Conservation (phyloP, 257 asterid species). For the Nyctanthes arbortristis region DNA sequence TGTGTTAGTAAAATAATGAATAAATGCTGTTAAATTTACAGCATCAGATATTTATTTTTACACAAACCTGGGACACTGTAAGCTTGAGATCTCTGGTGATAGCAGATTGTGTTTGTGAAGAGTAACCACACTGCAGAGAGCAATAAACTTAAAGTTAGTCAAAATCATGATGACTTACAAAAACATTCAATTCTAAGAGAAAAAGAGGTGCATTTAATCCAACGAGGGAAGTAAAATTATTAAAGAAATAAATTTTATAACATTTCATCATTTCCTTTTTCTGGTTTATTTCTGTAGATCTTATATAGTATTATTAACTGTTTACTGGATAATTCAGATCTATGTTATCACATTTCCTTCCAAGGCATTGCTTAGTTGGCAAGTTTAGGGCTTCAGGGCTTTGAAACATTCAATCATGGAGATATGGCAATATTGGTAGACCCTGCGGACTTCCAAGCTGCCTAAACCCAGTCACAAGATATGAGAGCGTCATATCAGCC, state of each 20-base stretch:
- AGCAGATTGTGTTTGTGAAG: slow-evolving; percentile 84
- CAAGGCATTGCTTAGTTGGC: background rate
- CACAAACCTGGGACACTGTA: slow-evolving; percentile 76
- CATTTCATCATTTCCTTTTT: background rate
- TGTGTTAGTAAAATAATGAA: slow-evolving; percentile 15
- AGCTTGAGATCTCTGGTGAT: slow-evolving; percentile 66
- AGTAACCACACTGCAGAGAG: slow-evolving; percentile 71
- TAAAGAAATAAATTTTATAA: background rate
- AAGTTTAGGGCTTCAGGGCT: background rate
- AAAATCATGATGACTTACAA: slow-evolving; percentile 4
- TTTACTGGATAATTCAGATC: background rate
- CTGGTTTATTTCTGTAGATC: background rate
- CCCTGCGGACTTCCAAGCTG: too few relatives aligned
- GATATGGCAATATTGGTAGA: too few relatives aligned
- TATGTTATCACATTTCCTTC: background rate
- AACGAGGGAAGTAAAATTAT: background rate
- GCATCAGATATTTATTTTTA: slow-evolving; percentile 3
- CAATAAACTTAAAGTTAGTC: slow-evolving; percentile 25
- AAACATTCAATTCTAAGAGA: background rate
- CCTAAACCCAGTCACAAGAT: too few relatives aligned
- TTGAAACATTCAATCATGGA: too few relatives aligned
- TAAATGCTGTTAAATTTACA: slow-evolving; percentile 5
- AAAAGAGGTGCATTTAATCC: slow-evolving; percentile 6
- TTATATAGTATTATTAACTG: background rate
- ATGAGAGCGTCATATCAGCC: too few relatives aligned